Conservation (phyloP, 2,329 filamentous ascomycete genomes). For the Ilyonectria robusta region DNA sequence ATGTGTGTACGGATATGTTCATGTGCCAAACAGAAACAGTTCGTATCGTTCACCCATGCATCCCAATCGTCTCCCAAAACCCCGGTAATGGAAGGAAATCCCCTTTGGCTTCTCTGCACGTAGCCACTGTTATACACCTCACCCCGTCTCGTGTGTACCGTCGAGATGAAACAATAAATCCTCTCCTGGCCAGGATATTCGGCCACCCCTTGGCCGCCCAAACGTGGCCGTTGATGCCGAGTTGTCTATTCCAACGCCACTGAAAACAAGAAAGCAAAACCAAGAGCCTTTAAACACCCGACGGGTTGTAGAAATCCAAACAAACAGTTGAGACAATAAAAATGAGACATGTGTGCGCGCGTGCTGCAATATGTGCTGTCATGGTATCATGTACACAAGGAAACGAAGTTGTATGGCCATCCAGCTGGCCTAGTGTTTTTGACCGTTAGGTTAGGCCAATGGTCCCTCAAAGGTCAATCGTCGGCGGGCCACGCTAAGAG, state of each 20-base stretch:
- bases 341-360: slow-evolving; percentile 29
- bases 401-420: slow-evolving; percentile 35
- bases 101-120: slow-evolving; percentile 6
- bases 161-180: slow-evolving; percentile 36
- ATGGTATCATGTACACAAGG: slow-evolving; percentile 55
- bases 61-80: slow-evolving; percentile 37
- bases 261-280: slow-evolving; percentile 34
- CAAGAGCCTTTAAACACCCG: slow-evolving; percentile 40
- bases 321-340: slow-evolving; percentile 29
- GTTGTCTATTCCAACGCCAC: slow-evolving; percentile 47
- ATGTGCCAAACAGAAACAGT: slow-evolving; percentile 19
- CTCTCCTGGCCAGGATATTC: slow-evolving; percentile 3
- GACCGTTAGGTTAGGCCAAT: slow-evolving; percentile 29
- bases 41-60: slow-evolving; percentile 34
- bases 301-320: slow-evolving; percentile 35
- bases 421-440: slow-evolving; percentile 21
- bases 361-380: slow-evolving; percentile 49
- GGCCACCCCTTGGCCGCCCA: slow-evolving; percentile 30
- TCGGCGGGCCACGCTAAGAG: slow-evolving; percentile 78
- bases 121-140: slow-evolving; percentile 31
- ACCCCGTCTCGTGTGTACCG: slow-evolving; percentile 7
- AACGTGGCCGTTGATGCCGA: slow-evolving; percentile 39
- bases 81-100: slow-evolving; percentile 28
- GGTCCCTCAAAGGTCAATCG: slow-evolving; percentile 87
- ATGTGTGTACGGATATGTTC: slow-evolving; percentile 17